Percentiles rank a stretch among this genome's conserved stretches.
phyloP scores from a whole-genome alignment of 148 eudicot genomes.

The Linanthus parryae region DNA sequence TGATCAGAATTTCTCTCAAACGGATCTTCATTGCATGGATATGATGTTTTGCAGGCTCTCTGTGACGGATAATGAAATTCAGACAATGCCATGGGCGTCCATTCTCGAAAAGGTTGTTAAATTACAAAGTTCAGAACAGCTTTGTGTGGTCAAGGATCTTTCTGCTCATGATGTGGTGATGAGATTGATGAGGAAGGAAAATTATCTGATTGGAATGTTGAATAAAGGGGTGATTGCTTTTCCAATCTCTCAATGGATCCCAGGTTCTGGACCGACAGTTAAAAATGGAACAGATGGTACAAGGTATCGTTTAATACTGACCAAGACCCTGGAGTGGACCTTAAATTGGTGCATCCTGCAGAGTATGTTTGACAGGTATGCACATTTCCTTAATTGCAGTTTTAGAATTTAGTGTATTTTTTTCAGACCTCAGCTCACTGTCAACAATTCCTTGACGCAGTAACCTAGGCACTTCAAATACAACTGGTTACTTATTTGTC shows the following conservation, averaged over 20 bases:
- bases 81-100: slow-evolving; percentile 88
- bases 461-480: too few species aligned
- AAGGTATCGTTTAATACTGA: slow-evolving; percentile 45
- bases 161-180: slow-evolving; percentile 85
- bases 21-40: too few species aligned
- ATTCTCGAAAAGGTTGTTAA: slow-evolving; percentile 81
- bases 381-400: too few species aligned
- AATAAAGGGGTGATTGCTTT: slow-evolving; percentile 91
- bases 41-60: slow-evolving; percentile 62
- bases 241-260: slow-evolving; percentile 79
- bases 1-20: too few species aligned
- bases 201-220: slow-evolving; percentile 95
- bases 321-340: slow-evolving; percentile 98
- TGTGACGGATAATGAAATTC: slow-evolving; percentile 79
- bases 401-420: too few species aligned
- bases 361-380: slow-evolving; percentile 96
- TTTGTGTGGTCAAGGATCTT: slow-evolving; percentile 86
- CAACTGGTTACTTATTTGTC: too few species aligned
- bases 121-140: slow-evolving; percentile 55
- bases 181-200: slow-evolving; percentile 96
- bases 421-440: too few species aligned
- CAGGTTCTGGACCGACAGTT: slow-evolving; percentile 72
- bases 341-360: slow-evolving; percentile 95
- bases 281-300: slow-evolving; percentile 47
- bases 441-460: too few species aligned